Evolutionary conservation across 31 red algal genomes (phyloP).

Genomic region (Porphyra umbilicalis): DNA sequence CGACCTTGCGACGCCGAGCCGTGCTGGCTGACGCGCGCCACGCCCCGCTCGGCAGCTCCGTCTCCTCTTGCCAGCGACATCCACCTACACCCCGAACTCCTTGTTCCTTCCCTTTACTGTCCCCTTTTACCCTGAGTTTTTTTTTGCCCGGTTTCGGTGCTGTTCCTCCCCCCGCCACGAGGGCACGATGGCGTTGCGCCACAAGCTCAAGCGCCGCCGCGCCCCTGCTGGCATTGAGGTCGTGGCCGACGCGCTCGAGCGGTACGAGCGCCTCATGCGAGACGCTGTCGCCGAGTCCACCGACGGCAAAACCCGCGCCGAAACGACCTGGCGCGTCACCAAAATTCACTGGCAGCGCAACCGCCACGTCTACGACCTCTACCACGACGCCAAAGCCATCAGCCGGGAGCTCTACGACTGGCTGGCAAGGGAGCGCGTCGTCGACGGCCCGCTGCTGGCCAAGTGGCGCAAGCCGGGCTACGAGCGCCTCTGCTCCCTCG

Average conservation of each 20-base stretch:
- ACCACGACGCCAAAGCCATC: slow-evolving; percentile 49
- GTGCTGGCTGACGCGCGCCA: too few species aligned
- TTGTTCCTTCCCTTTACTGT: too few species aligned
- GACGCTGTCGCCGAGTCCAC: slow-evolving; percentile 38
- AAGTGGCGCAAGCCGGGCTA: slow-evolving; percentile 94
- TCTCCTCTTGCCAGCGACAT: too few species aligned
- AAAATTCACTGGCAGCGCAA: slow-evolving; percentile 74
- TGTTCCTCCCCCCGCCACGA: not conserved
- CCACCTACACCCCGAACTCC: too few species aligned
- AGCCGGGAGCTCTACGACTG: slow-evolving; percentile 48
- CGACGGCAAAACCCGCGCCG: slow-evolving; percentile 54
- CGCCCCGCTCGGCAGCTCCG: too few species aligned
- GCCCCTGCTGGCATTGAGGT: slow-evolving; percentile 54
- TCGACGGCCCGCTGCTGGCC: slow-evolving; percentile 71
- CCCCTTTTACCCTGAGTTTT: too few species aligned
- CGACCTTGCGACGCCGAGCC: too few species aligned
- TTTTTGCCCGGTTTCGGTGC: too few species aligned
- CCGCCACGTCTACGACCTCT: slow-evolving; percentile 69
- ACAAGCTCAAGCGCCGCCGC: slow-evolving; percentile 38
- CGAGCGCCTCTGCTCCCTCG: slow-evolving; percentile 63
- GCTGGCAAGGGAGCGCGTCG: slow-evolving; percentile 57
- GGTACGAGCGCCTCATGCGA: slow-evolving; percentile 48
- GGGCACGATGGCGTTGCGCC: slow-evolving; percentile 41
- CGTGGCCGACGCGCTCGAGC: slow-evolving; percentile 27
- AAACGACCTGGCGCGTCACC: slow-evolving; percentile 77